Base-by-base conservation (phyloP, 768 basidiomycete species). In the Rhizopogon vesiculosus region DNA sequence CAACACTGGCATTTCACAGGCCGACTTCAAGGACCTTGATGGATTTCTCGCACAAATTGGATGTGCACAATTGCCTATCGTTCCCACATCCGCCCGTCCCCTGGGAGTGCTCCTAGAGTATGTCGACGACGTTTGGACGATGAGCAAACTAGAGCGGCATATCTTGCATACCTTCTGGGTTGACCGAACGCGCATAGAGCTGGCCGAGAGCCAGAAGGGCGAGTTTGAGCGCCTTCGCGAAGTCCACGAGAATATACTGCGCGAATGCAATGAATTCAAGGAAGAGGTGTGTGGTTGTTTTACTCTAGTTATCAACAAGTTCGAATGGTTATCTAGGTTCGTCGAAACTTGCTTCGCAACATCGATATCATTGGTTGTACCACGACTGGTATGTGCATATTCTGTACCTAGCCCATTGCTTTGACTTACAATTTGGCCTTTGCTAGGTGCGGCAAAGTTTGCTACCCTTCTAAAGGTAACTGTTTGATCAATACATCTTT, bases 281-380 rank as follows among this genome's bases (percentile, higher is more conserved):
- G 75, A 85, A 57, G 79, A 87, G 73, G 88, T 86, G 51, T 9
- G 74, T 62, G 19, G 29, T 52, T 40, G 25, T 5, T 15, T 18
- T 7, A 7, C 52, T 22, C 19, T 35, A 19, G 10, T n/a, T 0
- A 12, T 10, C 1, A 15, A 2, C 6, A 29, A 35, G 1, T 35
- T 44, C 5, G 7, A 40, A 45, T 58, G 35, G 56, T 25, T 6
- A 1, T 18, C 2, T 41, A 91, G 89, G 69, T 74, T 49, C 77
- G 84, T 10, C 78, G 83, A 0, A 73, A 75, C 5, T 67, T 91
- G 6, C 72, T 92, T 6, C 64, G 67, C 33, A 66, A 74, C 6
- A 75, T 80, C 0, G 80, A 88, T 61, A 75, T 92, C 18, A 80
- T 91, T 45, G 90, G 86, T 6, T 89, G 87, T 57, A 92, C 89